These are phyloP conservation scores for Colletotrichum acutatum DNA, from an alignment of 2,329 filamentous ascomycete genomes.

Conservation along the genomic window DNA sequence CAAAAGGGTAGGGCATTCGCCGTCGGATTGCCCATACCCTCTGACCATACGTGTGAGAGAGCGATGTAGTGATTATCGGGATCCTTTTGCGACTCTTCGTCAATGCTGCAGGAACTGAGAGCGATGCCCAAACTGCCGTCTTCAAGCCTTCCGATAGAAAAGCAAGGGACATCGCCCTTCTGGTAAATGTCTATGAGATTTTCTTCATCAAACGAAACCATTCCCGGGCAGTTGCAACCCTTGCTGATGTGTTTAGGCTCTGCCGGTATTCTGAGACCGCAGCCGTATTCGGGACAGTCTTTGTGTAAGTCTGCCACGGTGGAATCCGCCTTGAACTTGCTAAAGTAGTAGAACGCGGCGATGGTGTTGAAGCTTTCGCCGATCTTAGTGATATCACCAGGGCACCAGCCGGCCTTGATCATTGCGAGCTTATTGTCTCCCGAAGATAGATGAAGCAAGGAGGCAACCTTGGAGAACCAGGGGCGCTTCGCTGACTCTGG, in stretches of 20 bases:
- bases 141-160: conserved; percentile 4
- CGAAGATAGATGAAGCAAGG: neutral
- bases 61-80: conserved; percentile 16
- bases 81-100: conserved; percentile 8
- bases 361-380: conserved; percentile 2
- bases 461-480: neutral
- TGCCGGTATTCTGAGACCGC: neutral
- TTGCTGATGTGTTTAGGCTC: conserved; percentile 1
- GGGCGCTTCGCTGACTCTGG: conserved; percentile 1
- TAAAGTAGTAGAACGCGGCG: conserved; percentile 12
- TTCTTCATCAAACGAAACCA: conserved; percentile 18
- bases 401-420: conserved; percentile 14
- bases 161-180: conserved; percentile 14
- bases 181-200: conserved; percentile 11
- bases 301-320: neutral
- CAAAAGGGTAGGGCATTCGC: conserved; percentile 18
- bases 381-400: conserved; percentile 7
- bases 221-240: conserved; percentile 6
- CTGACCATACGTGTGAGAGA: conserved; percentile 21
- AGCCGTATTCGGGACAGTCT: neutral
- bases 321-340: conserved; percentile 6
- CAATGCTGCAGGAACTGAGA: neutral
- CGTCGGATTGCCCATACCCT: conserved; percentile 6
- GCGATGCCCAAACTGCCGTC: conserved; percentile 6
- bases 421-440: neutral